phyloP scores from a whole-genome alignment of 176 grass and related monocot genomes.

The Puya raimondii region DNA sequence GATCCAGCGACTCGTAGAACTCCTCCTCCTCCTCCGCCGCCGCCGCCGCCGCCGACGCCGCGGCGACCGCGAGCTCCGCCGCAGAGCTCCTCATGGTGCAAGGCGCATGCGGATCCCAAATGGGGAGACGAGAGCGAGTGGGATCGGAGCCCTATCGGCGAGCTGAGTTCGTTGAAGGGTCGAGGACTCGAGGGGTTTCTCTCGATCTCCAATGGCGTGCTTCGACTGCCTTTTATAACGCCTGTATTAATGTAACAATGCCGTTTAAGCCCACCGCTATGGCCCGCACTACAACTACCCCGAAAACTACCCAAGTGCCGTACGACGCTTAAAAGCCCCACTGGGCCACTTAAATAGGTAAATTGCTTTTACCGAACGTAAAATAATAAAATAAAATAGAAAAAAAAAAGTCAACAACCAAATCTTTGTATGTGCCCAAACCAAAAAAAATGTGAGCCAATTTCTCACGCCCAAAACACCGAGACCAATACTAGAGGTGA shows the following conservation, averaged over 20 bases:
- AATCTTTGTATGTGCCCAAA: too few species aligned
- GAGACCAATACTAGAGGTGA: too few species aligned
- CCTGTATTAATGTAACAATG: too few species aligned
- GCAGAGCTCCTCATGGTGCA: conserved; percentile 32
- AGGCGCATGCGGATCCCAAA: background rate
- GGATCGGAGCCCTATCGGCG: conserved; percentile 3
- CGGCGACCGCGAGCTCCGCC: background rate
- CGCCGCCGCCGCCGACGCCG: background rate
- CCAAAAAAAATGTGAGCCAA: too few species aligned
- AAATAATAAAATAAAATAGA: too few species aligned
- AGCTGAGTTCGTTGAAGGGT: background rate
- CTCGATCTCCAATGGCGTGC: background rate
- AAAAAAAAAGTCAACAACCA: too few species aligned
- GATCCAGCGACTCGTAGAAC: conserved; percentile 98
- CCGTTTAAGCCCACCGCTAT: background rate
- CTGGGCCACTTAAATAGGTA: too few species aligned
- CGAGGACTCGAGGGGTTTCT: background rate
- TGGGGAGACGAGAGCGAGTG: background rate
- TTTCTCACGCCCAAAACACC: too few species aligned
- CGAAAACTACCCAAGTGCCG: background rate
- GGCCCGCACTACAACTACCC: background rate
- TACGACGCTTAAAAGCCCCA: background rate
- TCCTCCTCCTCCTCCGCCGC: conserved; percentile 38
- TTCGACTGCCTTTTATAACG: too few species aligned
- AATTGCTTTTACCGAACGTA: too few species aligned